phyloP scores from a whole-genome alignment of 345 rosid genomes.

The Eucalyptus tenuipes region DNA sequence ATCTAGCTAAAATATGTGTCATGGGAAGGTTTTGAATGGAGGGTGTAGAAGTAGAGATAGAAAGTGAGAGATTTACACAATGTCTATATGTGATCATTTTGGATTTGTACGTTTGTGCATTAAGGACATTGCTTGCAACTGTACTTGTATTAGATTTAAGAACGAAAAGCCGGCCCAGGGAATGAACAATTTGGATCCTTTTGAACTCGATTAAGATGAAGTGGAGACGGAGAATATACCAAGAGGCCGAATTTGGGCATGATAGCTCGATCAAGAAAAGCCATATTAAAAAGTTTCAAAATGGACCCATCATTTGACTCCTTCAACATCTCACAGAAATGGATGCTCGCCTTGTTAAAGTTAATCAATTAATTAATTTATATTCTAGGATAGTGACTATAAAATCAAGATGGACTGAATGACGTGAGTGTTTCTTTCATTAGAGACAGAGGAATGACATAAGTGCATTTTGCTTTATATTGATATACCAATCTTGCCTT shows the following conservation, averaged over 20 bases:
- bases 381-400: background rate
- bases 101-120: background rate
- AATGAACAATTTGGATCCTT: background rate
- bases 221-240: background rate
- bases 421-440: background rate
- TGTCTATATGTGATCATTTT: background rate
- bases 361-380: background rate
- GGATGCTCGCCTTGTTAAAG: background rate
- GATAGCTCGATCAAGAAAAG: background rate
- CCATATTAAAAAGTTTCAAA: background rate
- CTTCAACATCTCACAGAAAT: background rate
- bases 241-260: background rate
- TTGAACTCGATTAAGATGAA: background rate
- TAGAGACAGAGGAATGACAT: background rate
- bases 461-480: background rate
- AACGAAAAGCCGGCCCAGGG: background rate
- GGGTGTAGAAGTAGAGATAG: background rate
- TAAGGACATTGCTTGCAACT: background rate
- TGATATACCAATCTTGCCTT: background rate
- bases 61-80: background rate
- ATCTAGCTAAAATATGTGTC: background rate
- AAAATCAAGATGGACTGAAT: background rate
- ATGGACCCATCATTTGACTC: background rate
- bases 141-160: background rate
- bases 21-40: background rate